Conservation (phyloP, 2,329 filamentous ascomycete species). For the Aspergillus sp. region DNA sequence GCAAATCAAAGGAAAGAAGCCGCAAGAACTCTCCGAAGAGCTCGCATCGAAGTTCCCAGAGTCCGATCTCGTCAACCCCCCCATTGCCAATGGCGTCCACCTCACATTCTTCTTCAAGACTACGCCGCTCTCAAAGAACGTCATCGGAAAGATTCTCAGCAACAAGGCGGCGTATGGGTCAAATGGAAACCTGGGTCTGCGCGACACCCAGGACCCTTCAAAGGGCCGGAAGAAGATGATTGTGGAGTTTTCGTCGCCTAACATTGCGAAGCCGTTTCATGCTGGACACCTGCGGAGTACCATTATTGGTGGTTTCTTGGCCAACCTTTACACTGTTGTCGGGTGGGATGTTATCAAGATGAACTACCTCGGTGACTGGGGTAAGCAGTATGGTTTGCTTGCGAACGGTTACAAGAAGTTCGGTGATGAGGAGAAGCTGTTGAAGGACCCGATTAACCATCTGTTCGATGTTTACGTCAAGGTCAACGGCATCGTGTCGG, state of each 20-base stretch:
- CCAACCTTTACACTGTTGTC: conserved; percentile 60
- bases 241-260: conserved; percentile 66
- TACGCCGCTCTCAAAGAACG: conserved; percentile 53
- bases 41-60: conserved; percentile 58
- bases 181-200: conserved; percentile 59
- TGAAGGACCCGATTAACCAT: conserved; percentile 63
- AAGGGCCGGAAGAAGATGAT: conserved; percentile 60
- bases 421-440: conserved; percentile 60
- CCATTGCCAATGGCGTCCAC: conserved; percentile 51
- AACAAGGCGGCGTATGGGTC: conserved; percentile 59
- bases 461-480: conserved; percentile 67
- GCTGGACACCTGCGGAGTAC: conserved; percentile 66
- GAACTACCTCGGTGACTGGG: conserved; percentile 70
- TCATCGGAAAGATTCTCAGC: conserved; percentile 61
- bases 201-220: conserved; percentile 56
- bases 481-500: conserved; percentile 58
- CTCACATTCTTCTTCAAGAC: conserved; percentile 68
- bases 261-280: conserved; percentile 68
- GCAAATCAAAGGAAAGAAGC: conserved; percentile 59
- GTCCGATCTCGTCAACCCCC: conserved; percentile 58
- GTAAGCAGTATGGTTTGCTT: conserved; percentile 66
- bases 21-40: conserved; percentile 56
- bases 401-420: conserved; percentile 64
- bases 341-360: conserved; percentile 64
- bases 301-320: conserved; percentile 66